A percentile compares a stretch with the other conserved stretches of the same genome.
Conservation (phyloP, 345 rosid species). For the Raphanus sativus region DNA sequence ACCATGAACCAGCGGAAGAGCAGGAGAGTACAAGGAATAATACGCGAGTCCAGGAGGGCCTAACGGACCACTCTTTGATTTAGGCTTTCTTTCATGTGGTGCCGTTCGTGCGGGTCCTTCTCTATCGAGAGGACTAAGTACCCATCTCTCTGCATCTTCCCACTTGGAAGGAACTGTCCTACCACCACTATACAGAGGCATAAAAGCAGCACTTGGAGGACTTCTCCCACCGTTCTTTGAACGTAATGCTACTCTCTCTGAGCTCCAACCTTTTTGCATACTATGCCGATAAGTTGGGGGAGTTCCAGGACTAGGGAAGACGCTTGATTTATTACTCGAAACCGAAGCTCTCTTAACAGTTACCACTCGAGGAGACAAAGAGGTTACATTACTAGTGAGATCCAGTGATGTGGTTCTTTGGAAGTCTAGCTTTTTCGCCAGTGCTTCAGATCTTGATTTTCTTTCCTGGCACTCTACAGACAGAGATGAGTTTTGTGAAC, state of each 20-base stretch:
- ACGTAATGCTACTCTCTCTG: slow-evolving; percentile 77
- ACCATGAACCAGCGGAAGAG: slow-evolving; percentile 59
- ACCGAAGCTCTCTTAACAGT: slow-evolving; percentile 50
- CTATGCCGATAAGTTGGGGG: slow-evolving; percentile 62
- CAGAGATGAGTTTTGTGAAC: neutral
- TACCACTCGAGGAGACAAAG: slow-evolving; percentile 67
- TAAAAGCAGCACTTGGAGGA: slow-evolving; percentile 52
- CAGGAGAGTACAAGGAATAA: slow-evolving; percentile 73
- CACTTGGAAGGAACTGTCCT: slow-evolving; percentile 90
- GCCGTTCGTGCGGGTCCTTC: slow-evolving; percentile 53
- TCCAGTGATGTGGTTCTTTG: slow-evolving; percentile 78
- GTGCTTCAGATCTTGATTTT: slow-evolving; percentile 71
- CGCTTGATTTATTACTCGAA: slow-evolving; percentile 53
- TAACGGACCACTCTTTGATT: slow-evolving; percentile 95
- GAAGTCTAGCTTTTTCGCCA: slow-evolving; percentile 56
- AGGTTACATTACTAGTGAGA: slow-evolving; percentile 61
- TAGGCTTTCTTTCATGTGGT: slow-evolving; percentile 63
- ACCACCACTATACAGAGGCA: slow-evolving; percentile 62
- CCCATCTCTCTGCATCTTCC: slow-evolving; percentile 99
- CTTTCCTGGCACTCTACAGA: slow-evolving; percentile 73
- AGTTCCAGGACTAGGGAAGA: slow-evolving; percentile 91
- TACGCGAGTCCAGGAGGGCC: slow-evolving; percentile 86
- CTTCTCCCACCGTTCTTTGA: slow-evolving; percentile 51
- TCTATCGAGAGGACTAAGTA: slow-evolving; percentile 78
- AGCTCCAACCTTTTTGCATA: slow-evolving; percentile 96